Percentiles rank a stretch among this genome's conserved stretches.
Conservation (phyloP, 768 basidiomycete species). For the Suillus subaureus region DNA sequence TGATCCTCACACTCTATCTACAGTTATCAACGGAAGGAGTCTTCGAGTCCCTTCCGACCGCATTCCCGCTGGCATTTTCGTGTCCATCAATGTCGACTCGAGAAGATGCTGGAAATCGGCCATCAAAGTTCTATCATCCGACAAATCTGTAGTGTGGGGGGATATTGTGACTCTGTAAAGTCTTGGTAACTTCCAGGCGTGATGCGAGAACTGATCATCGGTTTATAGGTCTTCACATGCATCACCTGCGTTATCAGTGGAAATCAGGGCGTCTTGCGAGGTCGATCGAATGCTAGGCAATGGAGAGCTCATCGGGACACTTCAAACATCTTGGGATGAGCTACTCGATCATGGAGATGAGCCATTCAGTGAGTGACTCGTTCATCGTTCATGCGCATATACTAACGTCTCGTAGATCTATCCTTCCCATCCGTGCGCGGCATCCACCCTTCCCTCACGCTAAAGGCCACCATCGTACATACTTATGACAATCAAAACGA, state of each 20-base stretch:
- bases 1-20: not conserved
- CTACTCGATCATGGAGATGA: not conserved
- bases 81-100: not conserved
- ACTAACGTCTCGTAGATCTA: too few relatives aligned
- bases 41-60: not conserved
- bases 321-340: not conserved
- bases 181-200: not conserved
- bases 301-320: too few relatives aligned
- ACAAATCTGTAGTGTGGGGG: not conserved
- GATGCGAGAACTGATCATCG: not conserved
- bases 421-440: too few relatives aligned
- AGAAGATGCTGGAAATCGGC: not conserved
- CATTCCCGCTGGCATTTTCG: not conserved
- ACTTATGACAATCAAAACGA: not conserved
- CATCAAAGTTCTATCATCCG: not conserved
- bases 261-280: too few relatives aligned
- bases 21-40: not conserved
- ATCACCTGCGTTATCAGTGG: not conserved
- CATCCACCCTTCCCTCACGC: too few relatives aligned
- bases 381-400: too few relatives aligned
- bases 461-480: not conserved
- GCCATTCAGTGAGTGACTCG: not conserved
- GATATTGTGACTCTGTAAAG: not conserved
- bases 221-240: not conserved
- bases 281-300: too few relatives aligned